Percentiles rank a stretch among this genome's conserved stretches.
These are phyloP conservation scores for Carex myosuroides DNA, from an alignment of 176 grass and related monocot genomes.

Conservation along the genomic window DNA sequence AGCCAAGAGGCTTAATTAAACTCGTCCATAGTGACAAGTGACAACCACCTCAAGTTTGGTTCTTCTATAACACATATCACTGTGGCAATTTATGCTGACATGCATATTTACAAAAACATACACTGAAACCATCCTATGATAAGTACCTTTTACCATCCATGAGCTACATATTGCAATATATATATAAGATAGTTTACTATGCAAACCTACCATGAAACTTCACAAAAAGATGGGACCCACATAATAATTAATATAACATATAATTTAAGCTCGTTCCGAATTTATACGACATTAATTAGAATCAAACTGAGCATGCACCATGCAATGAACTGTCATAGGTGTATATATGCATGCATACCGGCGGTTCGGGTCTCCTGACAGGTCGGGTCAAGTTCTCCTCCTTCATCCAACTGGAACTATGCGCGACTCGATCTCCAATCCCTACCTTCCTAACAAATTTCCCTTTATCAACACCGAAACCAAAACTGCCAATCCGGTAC, in stretches of 20 bases:
- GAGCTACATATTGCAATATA: not conserved
- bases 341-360: not conserved
- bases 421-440: not conserved
- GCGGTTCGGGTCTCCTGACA: not conserved
- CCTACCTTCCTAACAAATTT: constrained; percentile 20
- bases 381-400: constrained; percentile 10
- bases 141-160: not conserved
- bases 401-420: constrained; percentile 5
- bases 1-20: constrained; percentile 13
- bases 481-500: constrained; percentile 4
- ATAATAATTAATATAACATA: not conserved
- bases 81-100: constrained; percentile 1
- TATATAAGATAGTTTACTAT: not conserved
- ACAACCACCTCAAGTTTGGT: not conserved
- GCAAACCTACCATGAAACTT: not conserved
- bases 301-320: not conserved
- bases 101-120: not conserved
- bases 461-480: constrained; percentile 7
- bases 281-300: not conserved
- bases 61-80: not conserved
- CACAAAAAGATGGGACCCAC: not conserved
- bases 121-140: not conserved
- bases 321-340: not conserved
- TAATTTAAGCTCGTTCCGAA: not conserved
- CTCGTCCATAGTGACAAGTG: not conserved